Base-by-base conservation (phyloP, 352 stramenopile species). In the Elongisporangium senticosum region DNA sequence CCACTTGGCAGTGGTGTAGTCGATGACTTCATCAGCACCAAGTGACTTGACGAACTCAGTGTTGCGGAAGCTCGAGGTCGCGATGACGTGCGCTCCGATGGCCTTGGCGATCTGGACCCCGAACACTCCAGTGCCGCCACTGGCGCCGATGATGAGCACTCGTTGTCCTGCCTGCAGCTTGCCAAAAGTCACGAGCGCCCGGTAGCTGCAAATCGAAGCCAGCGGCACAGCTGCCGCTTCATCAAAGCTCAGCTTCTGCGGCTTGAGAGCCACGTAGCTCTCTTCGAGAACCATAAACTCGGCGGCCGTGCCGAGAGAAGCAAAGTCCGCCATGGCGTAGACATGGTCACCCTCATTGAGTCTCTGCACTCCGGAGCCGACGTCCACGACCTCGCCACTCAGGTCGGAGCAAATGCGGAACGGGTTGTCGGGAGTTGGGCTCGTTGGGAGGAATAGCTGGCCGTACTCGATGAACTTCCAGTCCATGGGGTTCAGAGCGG, bases 91-190 rank as follows among this genome's bases (percentile, higher is more conserved):
- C 7, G 65, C 65, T 0, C 58, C 69, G 0, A 64, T 4, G 0
- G 54, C 47, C 56, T 82, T 82, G n/a, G 75, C 79, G 37, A 90
- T 64, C 53, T 89, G 80, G 6, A 88, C 55, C 10, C 49, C 82
- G 20, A 79, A 71, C 13, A 74, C 21, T 5, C 79, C 82, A 5
- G 68, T 79, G 49, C 72, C 68, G 19, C 78, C 72, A 58, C 71
- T 77, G 5, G 77, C 77, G 11, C 75, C 76, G 54, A 86, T 64
- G 40, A 87, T 64, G 11, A 89, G 60, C 51, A 86, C 58, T 4
- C 58, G 55, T 23, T 64, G 47, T 10, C 48, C 63, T 15, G 19
- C 51, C 37, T 69, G 58, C 8, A 67, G 55, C 39, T 63, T 58
- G n/a, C 65, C 63, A 22, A 67, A 43, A 5, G 57, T 53, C 2